Evolutionary conservation across 2,329 filamentous ascomycete genomes (phyloP), one percentile per base, ranked within the genome.

Genomic region (Chaetomium strumarium): DNA sequence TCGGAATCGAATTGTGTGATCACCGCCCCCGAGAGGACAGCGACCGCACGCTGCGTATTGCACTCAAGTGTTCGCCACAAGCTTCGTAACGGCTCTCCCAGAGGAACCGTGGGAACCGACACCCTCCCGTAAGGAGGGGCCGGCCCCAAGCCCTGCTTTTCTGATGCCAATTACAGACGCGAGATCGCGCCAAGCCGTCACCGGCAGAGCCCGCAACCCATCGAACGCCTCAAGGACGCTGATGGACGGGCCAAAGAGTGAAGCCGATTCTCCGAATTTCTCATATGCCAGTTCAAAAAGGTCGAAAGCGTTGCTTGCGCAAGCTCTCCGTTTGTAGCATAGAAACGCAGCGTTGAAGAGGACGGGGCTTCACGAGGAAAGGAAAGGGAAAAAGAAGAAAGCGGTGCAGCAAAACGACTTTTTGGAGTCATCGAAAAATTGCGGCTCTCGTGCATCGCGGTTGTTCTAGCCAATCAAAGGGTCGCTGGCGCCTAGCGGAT

Each of bases 311-410:
- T 63, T 65, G 65, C 68, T 65, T 62, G 61, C 66, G 68, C 67
- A 66, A 60, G 65, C 61, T 74, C 74, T 86, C 77, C 75, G 78
- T 80, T 79, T 86, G 85, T 83, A 84, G 86, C 86, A 89, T 89
- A 89, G 86, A 90, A 89, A 90, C 85, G 85, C 85, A 86, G 86
- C 86, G 79, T 87, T 90, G 84, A 82, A 78, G 79, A 83, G 85
- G 85, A 84, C 81, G 84, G 80, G 81, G 81, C 84, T 62, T 58
- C 61, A 63, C 60, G 53, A 55, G 40, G 55, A 55, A 57, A 53
- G 46, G 56, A 56, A 55, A 51, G 68, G 69, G 68, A 66, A 67
- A 65, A 72, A 71, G 64, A 66, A 68, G 68, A 64, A 63, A 65
- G 64, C 58, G 57, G 60, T 20, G 58, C 40, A 30, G 37, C 34